phyloP scores from a whole-genome alignment of 306 rosid species.

The Vigna trinervia region DNA sequence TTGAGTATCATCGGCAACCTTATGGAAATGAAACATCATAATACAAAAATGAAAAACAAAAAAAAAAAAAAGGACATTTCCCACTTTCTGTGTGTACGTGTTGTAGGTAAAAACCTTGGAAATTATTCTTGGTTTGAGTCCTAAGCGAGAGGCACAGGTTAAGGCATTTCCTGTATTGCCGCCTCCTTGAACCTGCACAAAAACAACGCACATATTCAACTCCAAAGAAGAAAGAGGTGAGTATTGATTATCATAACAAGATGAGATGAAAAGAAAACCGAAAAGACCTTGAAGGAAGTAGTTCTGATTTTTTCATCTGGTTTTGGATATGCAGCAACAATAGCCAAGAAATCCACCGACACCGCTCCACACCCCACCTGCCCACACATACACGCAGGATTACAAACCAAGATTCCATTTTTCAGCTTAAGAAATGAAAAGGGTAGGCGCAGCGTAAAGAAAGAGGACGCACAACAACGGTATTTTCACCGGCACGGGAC shows the following conservation, averaged over 20 bases:
- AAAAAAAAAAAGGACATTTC: neutral
- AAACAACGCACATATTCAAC: slow-evolving; percentile 31
- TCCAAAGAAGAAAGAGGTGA: neutral
- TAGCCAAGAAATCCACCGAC: slow-evolving; percentile 69
- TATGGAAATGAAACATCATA: slow-evolving; percentile 1
- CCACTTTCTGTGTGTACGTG: neutral
- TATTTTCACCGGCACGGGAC: slow-evolving; percentile 57
- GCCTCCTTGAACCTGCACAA: slow-evolving; percentile 79
- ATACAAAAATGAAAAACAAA: neutral
- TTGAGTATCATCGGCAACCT: slow-evolving; percentile 81
- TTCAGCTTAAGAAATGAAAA: slow-evolving; percentile 32
- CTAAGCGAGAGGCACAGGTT: slow-evolving; percentile 79
- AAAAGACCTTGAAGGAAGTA: slow-evolving; percentile 62
- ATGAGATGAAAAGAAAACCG: neutral
- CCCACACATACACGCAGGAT: neutral
- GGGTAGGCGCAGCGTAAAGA: neutral
- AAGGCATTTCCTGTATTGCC: slow-evolving; percentile 84
- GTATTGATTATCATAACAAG: neutral
- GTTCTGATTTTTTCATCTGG: slow-evolving; percentile 85
- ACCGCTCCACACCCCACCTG: slow-evolving; percentile 73
- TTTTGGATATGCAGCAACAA: slow-evolving; percentile 68
- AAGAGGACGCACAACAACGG: slow-evolving; percentile 57
- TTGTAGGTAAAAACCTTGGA: slow-evolving; percentile 62
- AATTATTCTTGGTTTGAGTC: slow-evolving; percentile 70
- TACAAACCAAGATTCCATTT: slow-evolving; percentile 17